Evolutionary conservation across 2,329 filamentous ascomycete species (phyloP).

Genomic region (Scedosporium aurantiacum): DNA sequence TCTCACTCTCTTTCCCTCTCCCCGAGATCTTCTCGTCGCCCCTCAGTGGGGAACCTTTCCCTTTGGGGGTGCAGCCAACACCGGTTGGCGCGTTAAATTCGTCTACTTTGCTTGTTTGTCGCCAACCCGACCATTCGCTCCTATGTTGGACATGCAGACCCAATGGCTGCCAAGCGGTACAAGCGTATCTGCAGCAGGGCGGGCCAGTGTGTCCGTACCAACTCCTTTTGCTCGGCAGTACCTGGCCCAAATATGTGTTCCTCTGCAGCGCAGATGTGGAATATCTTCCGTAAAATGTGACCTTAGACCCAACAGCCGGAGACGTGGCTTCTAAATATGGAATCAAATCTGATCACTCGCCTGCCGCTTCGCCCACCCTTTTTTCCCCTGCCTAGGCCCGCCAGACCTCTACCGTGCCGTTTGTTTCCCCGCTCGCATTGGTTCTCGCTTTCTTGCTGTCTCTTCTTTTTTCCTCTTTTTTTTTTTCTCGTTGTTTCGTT

Average conservation of each 20-base stretch:
- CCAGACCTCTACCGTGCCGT: not conserved
- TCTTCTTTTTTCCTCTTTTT: not conserved
- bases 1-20: not conserved
- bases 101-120: not conserved
- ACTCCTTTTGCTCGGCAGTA: not conserved
- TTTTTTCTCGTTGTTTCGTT: not conserved
- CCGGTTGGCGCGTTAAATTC: not conserved
- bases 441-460: not conserved
- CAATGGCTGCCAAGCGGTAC: not conserved
- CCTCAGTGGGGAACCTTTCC: not conserved
- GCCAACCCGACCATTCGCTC: not conserved
- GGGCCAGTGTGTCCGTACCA: not conserved
- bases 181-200: not conserved
- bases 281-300: not conserved
- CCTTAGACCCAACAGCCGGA: constrained; percentile 1
- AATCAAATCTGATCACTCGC: not conserved
- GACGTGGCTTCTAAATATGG: constrained; percentile 1
- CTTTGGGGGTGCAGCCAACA: too few relatives aligned
- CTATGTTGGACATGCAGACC: not conserved
- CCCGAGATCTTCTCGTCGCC: not conserved
- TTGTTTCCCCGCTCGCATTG: not conserved
- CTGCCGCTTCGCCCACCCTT: not conserved
- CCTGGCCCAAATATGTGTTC: not conserved
- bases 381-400: not conserved
- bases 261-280: not conserved